Evolutionary conservation across 108 stramenopile species (phyloP).

Genomic region (Hondaea fermentalgiana): DNA sequence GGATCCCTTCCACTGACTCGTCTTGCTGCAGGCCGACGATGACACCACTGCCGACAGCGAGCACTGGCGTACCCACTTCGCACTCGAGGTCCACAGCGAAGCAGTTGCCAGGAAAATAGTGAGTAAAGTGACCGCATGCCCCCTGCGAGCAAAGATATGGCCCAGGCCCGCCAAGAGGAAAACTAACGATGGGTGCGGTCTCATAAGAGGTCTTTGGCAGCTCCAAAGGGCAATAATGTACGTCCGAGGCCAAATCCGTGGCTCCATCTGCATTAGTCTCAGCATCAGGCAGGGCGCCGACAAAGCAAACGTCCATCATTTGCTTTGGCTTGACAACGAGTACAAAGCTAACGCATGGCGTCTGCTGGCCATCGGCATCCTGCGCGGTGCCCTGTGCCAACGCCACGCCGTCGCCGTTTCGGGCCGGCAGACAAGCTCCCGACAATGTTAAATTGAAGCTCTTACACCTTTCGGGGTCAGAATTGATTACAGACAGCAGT

Average conservation of each 20-base stretch:
- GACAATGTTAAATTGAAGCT: neutral
- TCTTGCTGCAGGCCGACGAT: constrained; percentile 47
- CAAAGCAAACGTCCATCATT: constrained; percentile 6
- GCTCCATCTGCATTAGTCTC: neutral
- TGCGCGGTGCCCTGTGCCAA: neutral
- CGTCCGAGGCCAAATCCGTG: neutral
- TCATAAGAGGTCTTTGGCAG: neutral
- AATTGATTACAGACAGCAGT: neutral
- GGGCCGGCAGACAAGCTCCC: neutral
- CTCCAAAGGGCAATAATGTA: neutral
- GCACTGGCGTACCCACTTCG: constrained; percentile 63
- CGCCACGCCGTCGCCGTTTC: neutral
- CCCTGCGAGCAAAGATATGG: constrained; percentile 63
- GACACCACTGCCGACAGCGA: constrained; percentile 59
- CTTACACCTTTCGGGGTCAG: neutral
- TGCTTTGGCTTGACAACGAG: neutral
- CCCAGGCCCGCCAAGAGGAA: constrained; percentile 22
- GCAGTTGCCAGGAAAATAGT: constrained; percentile 70
- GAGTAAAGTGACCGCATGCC: constrained; percentile 65
- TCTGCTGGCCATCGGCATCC: neutral
- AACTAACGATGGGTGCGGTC: neutral
- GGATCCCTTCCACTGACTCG: constrained; percentile 59
- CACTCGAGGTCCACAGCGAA: constrained; percentile 76
- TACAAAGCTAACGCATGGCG: neutral
- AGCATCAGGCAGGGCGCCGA: neutral